Base-by-base conservation (phyloP, 805 yeast genomes). In the Suhomyces emberorum region DNA sequence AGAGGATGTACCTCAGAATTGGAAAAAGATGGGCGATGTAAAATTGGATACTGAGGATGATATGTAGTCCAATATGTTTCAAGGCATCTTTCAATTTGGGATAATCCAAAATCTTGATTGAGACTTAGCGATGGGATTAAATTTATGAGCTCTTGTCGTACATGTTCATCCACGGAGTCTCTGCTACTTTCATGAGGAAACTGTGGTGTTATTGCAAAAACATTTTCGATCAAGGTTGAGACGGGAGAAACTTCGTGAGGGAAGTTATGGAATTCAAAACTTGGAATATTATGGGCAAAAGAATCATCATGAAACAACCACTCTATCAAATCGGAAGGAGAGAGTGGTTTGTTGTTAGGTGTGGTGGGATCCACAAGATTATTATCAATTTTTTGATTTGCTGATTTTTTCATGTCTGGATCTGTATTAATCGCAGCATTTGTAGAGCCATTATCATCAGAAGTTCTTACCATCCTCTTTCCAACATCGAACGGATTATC, bases 301-400 rank as follows among this genome's bases (percentile, higher is more conserved):
- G 33, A 24, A 18, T 58, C 55, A 18, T 54, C 52, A 23, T 52
- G 52, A 28, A 57, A 57, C 2, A 59, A 41, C 63, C 61, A 58
- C 30, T 58, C 63, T 15, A 57, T 55, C 35, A 59, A 40, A 30
- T 59, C 60, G 3, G 60, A 48, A 1, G 63, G 63, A 2, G 61
- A 55, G 8, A 53, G 35, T 5, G 46, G 39, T 37, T 35, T 35
- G 28, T 15, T 12, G 6, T 5, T 9, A 7, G 23, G 23, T 10
- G 23, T 20, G 9, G 10, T 20, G 23, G 23, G 10, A 7, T 20
- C 23, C 23, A 20, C n/a, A n/a, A n/a, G n/a, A n/a, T n/a, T n/a
- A n/a, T n/a, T n/a, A n/a, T n/a, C n/a, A n/a, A n/a, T n/a, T n/a
- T n/a, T n/a, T n/a, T n/a, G n/a, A 7, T 20, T 9, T 7, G 22